These are phyloP conservation scores for Paxillus rubicundulus DNA, from an alignment of 768 basidiomycete genomes.

Conservation along the genomic window DNA sequence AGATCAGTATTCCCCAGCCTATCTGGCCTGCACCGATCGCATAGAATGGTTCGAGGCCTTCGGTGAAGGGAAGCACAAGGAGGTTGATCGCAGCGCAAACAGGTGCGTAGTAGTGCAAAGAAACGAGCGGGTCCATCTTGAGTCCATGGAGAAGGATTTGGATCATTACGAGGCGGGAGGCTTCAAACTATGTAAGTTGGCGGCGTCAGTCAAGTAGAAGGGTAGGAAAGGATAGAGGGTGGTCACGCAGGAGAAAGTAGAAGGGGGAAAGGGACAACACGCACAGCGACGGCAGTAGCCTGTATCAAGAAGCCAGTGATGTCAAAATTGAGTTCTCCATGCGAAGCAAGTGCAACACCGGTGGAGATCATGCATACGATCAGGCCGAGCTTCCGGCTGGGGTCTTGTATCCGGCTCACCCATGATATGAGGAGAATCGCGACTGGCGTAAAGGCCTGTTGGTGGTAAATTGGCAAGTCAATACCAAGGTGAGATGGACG, in stretches of 20 bases:
- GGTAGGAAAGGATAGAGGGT: background rate
- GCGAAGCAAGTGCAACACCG: conserved; percentile 88
- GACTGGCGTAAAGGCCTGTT: conserved; percentile 84
- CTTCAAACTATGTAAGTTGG: conserved; percentile 66
- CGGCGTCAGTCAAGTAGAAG: background rate
- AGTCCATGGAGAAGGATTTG: conserved; percentile 91
- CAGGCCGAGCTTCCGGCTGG: conserved; percentile 71
- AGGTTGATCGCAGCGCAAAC: conserved; percentile 92
- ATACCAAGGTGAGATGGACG: background rate
- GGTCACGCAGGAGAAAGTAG: background rate
- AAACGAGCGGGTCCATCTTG: conserved; percentile 97
- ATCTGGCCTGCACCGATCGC: conserved; percentile 51
- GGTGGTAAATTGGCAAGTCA: background rate
- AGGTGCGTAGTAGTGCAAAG: conserved; percentile 94
- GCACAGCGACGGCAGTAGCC: conserved; percentile 77
- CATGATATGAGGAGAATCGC: conserved; percentile 94
- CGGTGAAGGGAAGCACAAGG: conserved; percentile 83
- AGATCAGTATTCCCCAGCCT: conserved; percentile 68
- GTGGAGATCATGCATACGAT: conserved; percentile 90
- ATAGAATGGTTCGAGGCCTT: conserved; percentile 85
- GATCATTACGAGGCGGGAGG: conserved; percentile 93
- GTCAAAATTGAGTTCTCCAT: conserved; percentile 85
- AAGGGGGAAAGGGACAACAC: background rate
- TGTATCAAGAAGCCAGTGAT: conserved; percentile 86
- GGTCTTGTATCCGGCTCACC: conserved; percentile 84